Evolutionary conservation across 805 yeast species (phyloP).

Genomic region (Candida loeiensis): DNA sequence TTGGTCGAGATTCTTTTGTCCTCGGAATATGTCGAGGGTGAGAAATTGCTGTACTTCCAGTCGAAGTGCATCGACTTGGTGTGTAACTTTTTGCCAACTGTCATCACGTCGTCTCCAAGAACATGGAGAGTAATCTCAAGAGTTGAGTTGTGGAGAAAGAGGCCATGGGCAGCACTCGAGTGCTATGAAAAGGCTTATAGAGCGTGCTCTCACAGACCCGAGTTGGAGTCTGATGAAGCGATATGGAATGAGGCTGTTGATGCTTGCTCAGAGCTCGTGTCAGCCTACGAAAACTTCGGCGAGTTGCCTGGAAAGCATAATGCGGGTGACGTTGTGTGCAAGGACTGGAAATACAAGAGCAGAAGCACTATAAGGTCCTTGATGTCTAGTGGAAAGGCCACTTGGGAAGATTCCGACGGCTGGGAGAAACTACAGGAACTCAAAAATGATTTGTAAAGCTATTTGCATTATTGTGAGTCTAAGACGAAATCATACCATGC

Average conservation of each 20-base stretch:
- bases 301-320: constrained; percentile 74
- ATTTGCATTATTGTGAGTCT: background rate
- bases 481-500: no score
- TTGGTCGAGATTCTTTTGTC: constrained; percentile 61
- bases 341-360: constrained; percentile 88
- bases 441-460: constrained; percentile 38
- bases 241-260: constrained; percentile 80
- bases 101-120: constrained; percentile 63
- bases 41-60: constrained; percentile 58
- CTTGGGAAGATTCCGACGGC: constrained; percentile 79
- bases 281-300: constrained; percentile 87
- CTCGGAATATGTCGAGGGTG: constrained; percentile 41
- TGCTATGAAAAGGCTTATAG: constrained; percentile 85
- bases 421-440: constrained; percentile 62
- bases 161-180: constrained; percentile 85
- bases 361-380: constrained; percentile 67
- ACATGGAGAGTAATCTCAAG: constrained; percentile 82
- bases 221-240: constrained; percentile 54
- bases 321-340: constrained; percentile 81
- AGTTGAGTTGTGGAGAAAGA: constrained; percentile 81
- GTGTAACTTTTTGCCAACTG: constrained; percentile 63
- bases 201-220: constrained; percentile 62
- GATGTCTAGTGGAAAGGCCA: constrained; percentile 70
- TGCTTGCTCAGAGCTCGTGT: constrained; percentile 70
- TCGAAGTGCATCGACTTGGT: constrained; percentile 65